Evolutionary conservation across 2,329 filamentous ascomycete genomes (phyloP), one percentile per base, ranked within the genome.

Genomic region (Metarhizium sp.): DNA sequence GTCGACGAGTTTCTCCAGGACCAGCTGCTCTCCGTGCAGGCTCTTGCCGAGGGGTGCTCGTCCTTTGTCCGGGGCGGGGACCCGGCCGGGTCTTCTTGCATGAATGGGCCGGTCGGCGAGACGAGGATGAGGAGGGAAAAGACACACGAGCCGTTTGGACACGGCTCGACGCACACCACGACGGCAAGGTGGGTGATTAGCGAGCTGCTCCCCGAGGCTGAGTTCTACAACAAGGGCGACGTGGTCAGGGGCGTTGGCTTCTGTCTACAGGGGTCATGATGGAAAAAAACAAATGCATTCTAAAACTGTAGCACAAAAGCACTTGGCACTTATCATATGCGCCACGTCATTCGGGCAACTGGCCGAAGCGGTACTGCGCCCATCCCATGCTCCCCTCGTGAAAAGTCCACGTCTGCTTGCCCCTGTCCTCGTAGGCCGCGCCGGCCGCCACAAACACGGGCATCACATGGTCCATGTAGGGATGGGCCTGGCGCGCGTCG

Each of bases 181-280:
- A 86, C 82, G n/a, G 82, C 79, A 14, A 72, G 81, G 58, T 86
- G 81, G 81, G 78, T 85, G 25, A 73, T 72, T 1, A 73, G 75
- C 34, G 69, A 80, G 62, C 59, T 86, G 42, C 59, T 85, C 18
- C 76, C 79, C 0, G 59, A 59, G 1, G 69, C 76, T 1, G 67
- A 69, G 53, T 84, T 79, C 72, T 80, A 74, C 58, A 73, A 78
- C 57, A 73, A 74, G 34, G 81, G 80, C 0, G 71, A 70, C 2
- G 56, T 78, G 4, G 79, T 78, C 56, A 69, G 77, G 56, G 80
- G 80, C 0, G 67, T 67, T 2, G 76, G 75, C 69, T 48, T 63
- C 58, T 36, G 36, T 45, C 18, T 46, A 34, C 10, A 34, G 10
- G 32, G 32, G 32, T 4, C 25, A 25, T 25, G 25, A 25, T 25